A percentile compares a stretch with the other conserved stretches of the same genome.
Evolutionary conservation across 345 rosid species (phyloP).

Genomic region (Dipteronia dyeriana): DNA sequence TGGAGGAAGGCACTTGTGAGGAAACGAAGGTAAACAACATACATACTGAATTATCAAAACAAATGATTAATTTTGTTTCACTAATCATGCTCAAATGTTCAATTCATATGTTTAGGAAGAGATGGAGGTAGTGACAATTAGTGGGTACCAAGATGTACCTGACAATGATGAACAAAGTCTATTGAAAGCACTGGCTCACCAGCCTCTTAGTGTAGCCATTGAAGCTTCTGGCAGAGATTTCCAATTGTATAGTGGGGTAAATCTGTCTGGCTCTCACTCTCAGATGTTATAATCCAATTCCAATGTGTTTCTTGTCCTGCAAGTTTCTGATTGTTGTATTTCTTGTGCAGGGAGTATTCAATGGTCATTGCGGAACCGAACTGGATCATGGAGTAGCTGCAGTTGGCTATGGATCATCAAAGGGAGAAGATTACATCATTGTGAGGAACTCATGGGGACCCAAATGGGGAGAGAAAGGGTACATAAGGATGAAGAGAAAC

Average conservation of each 20-base stretch:
- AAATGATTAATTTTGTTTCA: neutral
- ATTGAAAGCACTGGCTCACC: conserved; percentile 72
- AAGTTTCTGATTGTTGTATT: neutral
- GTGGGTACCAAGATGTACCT: conserved; percentile 71
- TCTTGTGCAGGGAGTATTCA: conserved; percentile 36
- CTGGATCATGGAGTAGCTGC: conserved; percentile 47
- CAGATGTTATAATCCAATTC: neutral
- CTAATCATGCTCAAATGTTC: neutral
- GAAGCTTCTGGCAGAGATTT: conserved; percentile 77
- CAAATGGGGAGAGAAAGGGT: conserved; percentile 45
- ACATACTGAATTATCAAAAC: neutral
- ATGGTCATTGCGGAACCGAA: conserved; percentile 38
- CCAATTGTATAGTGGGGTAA: conserved; percentile 76
- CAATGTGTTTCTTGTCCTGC: neutral
- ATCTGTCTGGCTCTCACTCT: neutral
- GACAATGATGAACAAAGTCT: conserved; percentile 57
- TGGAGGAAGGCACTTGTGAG: conserved; percentile 62
- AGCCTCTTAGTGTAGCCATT: conserved; percentile 79
- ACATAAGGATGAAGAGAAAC: conserved; percentile 41
- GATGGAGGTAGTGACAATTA: conserved; percentile 57
- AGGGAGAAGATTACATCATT: conserved; percentile 31
- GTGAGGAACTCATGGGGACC: conserved; percentile 57
- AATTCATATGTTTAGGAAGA: conserved; percentile 43
- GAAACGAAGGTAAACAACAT: conserved; percentile 41
- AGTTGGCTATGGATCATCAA: conserved; percentile 45